Base-by-base conservation (phyloP, 805 yeast species). In the Cyberlindnera mycetangii region DNA sequence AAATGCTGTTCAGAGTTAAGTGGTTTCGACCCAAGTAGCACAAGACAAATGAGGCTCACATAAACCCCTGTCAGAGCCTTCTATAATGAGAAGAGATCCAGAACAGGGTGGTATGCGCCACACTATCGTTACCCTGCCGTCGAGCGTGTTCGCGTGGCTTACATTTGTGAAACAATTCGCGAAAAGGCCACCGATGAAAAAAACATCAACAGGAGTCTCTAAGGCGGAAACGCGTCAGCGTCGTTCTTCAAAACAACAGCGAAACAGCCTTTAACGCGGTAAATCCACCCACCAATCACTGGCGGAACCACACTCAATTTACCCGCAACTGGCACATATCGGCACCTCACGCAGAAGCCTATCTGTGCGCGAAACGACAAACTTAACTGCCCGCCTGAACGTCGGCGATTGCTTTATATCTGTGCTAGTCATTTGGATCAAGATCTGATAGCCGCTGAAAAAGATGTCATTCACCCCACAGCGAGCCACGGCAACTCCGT, bases 381-480 rank as follows among this genome's bases (percentile, higher is more conserved):
- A n/a, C 8, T 24, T 9, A 12, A 24, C 11, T 24, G 28, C 11
- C 18, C 32, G 18, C 32, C 17, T 32, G 22, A n/a, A n/a, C 28
- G 25, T 10, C 10, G 28, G 28, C 28, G 28, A 25, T 25, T 25
- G 28, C 33, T 19, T n/a, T 15, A 11, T n/a, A 34, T 21, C 18
- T 34, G 19, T 21, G 20, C 10, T 34, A 14, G 14, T 34, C 25
- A 14, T 18, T n/a, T 9, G 16, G 27, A 35, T 33, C 37, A n/a
- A 24, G 19, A n/a, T 33, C 17, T 33, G 36, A 16, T 20, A 11
- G 8, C 18, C 35, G n/a, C 35, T 4, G 22, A 12, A 25, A 17
- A 12, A 15, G 17, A 43, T 43, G 47, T 43, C 47, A 18, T 19
- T 19, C n/a, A 43, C 47, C 5, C 47, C 47, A 27, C 47, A 43